A percentile compares a stretch with the other conserved stretches of the same genome.
Evolutionary conservation across 495 filamentous ascomycete genomes (phyloP).

Genomic region (Neurospora intermedia): DNA sequence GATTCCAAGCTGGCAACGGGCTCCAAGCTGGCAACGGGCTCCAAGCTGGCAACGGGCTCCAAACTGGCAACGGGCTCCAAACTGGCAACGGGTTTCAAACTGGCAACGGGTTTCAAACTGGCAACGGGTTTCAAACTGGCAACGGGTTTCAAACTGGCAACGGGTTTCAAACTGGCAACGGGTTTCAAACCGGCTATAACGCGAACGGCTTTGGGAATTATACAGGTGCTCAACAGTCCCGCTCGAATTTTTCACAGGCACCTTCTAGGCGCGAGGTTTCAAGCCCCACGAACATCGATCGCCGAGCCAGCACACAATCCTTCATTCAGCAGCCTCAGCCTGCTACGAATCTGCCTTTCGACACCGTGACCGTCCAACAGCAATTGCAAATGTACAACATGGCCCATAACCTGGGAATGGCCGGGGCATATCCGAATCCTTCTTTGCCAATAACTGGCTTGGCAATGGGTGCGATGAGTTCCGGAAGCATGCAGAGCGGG

Average conservation of each 20-base stretch:
- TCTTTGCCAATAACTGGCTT: background rate
- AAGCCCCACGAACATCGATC: conserved; percentile 17
- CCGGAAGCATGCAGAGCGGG: conserved; percentile 59
- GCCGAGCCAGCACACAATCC: conserved; percentile 16
- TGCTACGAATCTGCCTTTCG: conserved; percentile 11
- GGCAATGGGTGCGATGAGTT: background rate
- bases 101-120: too few relatives aligned
- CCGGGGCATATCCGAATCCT: background rate
- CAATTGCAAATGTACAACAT: conserved; percentile 9
- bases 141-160: too few relatives aligned
- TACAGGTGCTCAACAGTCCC: background rate
- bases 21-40: too few relatives aligned
- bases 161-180: too few relatives aligned
- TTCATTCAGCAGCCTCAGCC: conserved; percentile 17
- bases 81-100: too few relatives aligned
- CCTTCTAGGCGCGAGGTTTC: background rate
- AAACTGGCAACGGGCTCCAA: too few relatives aligned
- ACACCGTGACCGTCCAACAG: conserved; percentile 6
- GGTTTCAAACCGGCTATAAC: background rate
- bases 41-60: too few relatives aligned
- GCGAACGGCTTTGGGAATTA: background rate
- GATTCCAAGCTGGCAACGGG: too few relatives aligned
- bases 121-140: too few relatives aligned
- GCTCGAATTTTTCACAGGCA: background rate
- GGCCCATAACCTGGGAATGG: background rate